phyloP scores from a whole-genome alignment of 78 protist genomes.

The Creolimax fragrantissima region DNA sequence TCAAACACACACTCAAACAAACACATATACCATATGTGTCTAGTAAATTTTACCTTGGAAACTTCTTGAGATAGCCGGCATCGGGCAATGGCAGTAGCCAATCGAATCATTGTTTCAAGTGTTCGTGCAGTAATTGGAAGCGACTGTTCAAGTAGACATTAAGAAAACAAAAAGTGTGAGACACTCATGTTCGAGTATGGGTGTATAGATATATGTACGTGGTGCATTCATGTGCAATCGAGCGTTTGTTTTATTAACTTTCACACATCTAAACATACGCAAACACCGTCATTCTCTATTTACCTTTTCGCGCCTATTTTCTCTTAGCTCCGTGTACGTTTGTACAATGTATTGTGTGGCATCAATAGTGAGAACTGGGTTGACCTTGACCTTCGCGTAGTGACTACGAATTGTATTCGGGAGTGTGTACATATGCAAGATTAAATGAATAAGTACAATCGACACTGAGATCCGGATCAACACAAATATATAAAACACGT shows the following conservation, averaged over 20 bases:
- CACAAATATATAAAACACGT: no score
- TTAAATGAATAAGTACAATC: no score
- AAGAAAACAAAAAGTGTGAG: no score
- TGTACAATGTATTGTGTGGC: background rate
- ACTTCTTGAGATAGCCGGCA: slow-evolving; percentile 43
- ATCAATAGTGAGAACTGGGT: slow-evolving; percentile 53
- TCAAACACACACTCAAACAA: background rate
- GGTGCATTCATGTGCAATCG: background rate
- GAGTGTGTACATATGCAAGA: no score
- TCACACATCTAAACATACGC: background rate
- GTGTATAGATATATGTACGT: background rate
- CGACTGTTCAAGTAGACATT: background rate
- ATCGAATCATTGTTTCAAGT: slow-evolving; percentile 92
- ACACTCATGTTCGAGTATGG: background rate
- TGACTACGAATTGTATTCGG: background rate
- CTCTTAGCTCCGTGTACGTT: background rate
- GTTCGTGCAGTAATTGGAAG: slow-evolving; percentile 92
- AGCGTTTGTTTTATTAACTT: no score
- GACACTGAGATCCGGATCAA: no score
- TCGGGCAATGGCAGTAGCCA: slow-evolving; percentile 95
- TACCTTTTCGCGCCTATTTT: background rate
- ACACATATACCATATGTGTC: background rate
- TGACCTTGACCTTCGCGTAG: slow-evolving; percentile 2
- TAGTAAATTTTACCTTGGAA: background rate
- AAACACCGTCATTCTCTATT: background rate